These are phyloP conservation scores for Aspergillus eucalypticola DNA, from an alignment of 2,329 filamentous ascomycete species.

Conservation along the genomic window DNA sequence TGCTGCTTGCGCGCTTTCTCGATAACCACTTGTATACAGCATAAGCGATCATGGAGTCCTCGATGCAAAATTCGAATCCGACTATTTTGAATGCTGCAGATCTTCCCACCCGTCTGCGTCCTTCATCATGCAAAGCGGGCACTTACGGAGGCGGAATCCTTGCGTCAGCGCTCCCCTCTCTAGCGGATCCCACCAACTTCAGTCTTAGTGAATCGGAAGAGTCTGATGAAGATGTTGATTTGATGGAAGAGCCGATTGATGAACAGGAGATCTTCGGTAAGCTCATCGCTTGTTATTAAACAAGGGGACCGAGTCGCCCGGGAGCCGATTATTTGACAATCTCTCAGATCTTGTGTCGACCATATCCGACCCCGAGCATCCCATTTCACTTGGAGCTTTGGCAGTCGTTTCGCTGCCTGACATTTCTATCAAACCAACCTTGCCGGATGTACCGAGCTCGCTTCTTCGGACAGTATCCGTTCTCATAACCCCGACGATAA, in stretches of 20 bases:
- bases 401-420: slow-evolving; percentile 96
- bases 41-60: slow-evolving; percentile 29
- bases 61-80: slow-evolving; percentile 68
- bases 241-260: slow-evolving; percentile 79
- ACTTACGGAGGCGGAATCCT: slow-evolving; percentile 48
- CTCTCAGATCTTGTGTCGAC: slow-evolving; percentile 81
- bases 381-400: slow-evolving; percentile 86
- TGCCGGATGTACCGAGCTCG: slow-evolving; percentile 58
- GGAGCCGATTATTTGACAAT: slow-evolving; percentile 2
- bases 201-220: slow-evolving; percentile 41
- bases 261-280: slow-evolving; percentile 94
- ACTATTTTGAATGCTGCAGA: slow-evolving; percentile 86
- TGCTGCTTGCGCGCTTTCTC: neutral
- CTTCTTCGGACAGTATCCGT: slow-evolving; percentile 75
- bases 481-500: slow-evolving; percentile 92
- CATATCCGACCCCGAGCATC: slow-evolving; percentile 96
- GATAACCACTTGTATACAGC: neutral
- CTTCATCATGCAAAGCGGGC: slow-evolving; percentile 46
- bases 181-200: slow-evolving; percentile 52
- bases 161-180: slow-evolving; percentile 53
- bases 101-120: slow-evolving; percentile 72
- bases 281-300: neutral
- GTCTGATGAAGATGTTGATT: slow-evolving; percentile 56
- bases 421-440: slow-evolving; percentile 73
- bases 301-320: neutral